Evolutionary conservation across 306 rosid genomes (phyloP), one percentile per base, ranked within the genome.

Genomic region (Trifolium pratense): DNA sequence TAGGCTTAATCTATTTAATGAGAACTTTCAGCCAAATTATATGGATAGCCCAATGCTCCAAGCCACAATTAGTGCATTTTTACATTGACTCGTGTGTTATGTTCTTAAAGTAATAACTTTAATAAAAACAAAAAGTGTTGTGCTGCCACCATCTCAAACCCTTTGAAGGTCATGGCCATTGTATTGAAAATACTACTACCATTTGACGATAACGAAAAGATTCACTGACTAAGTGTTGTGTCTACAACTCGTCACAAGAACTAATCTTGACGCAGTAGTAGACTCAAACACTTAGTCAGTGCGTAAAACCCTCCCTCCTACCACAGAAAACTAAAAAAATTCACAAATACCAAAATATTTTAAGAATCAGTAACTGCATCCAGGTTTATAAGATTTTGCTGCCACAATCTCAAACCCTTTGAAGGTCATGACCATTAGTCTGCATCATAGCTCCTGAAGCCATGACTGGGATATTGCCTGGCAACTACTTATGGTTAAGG

Each of bases 401-500:
- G 71, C 81, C 6, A 69, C 58, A 74, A 82, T 76, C 66, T 69
- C 94, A 84, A 80, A 85, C 81, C 84, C 81, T 80, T 81, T 57
- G 80, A 81, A 71, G 72, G 84, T 77, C 73, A 77, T 80, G 83
- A 65, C 73, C 75, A 70, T 72, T 66, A 81, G 65, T 40, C 86
- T 73, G 76, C 83, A 75, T 80, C 82, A 82, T 72, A 79, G 87
- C 86, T 80, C 83, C 88, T 83, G 53, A 59, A 72, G 80, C 85
- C 80, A 80, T 70, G 64, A 81, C 51, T 80, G 26, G 73, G 52
- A 76, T 73, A 67, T 58, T 57, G 66, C 81, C 84, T 65, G 82
- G 80, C 40, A 72, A 79, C 89, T 82, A 80, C 13, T 67, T 70
- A 68, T 18, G 39, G 88, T 89, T 83, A 89, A 87, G 95, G 94